Evolutionary conservation across 2,329 filamentous ascomycete species (phyloP), one percentile per base, ranked within the genome.

Genomic region (Zymoseptoria pseudotritici): DNA sequence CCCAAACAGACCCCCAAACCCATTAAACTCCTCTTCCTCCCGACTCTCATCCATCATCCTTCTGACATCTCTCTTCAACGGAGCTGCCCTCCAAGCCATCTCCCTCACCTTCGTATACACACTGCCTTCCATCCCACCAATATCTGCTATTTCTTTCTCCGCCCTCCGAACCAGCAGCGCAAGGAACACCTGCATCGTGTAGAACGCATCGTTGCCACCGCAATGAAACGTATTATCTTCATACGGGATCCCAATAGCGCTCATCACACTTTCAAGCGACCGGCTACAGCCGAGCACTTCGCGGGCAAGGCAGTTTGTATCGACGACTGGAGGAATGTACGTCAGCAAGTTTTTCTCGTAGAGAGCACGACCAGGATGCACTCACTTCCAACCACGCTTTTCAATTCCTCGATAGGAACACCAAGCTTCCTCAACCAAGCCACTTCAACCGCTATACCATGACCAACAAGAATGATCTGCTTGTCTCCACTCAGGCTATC

Each of bases 171-270:
- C 10, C 6, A 56, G n/a, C 21, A 56, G 20, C 10, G 36, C 42
- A 17, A 56, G 21, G 17, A 56, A 26, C 7, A n/a, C 55, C 22
- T 56, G 55, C 42, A 56, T 56, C 4, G 55, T 50, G 21, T 56
- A 56, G 19, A 50, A 56, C 17, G 55, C 55, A 26, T 56, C 55
- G 17, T 50, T 50, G 6, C 55, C 55, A 26, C 20, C 55, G 21
- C 55, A 56, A n/a, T 56, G 55, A 46, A 56, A 24, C 7, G 55
- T 26, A 9, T 52, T n/a, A 9, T 11, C 1, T 24, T 52, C 50
- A n/a, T 52, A 21, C 50, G 50, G 50, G 5, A 52, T 22, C 8
- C 24, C 8, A 7, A 52, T 9, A 24, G 50, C 17, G 24, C 17
- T 22, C 50, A 52, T n/a, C 50, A 52, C 11, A 9, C 5, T 13